These are phyloP conservation scores for Arthrobotrys megalospora DNA, from an alignment of 2,329 filamentous ascomycete genomes.

Conservation along the genomic window DNA sequence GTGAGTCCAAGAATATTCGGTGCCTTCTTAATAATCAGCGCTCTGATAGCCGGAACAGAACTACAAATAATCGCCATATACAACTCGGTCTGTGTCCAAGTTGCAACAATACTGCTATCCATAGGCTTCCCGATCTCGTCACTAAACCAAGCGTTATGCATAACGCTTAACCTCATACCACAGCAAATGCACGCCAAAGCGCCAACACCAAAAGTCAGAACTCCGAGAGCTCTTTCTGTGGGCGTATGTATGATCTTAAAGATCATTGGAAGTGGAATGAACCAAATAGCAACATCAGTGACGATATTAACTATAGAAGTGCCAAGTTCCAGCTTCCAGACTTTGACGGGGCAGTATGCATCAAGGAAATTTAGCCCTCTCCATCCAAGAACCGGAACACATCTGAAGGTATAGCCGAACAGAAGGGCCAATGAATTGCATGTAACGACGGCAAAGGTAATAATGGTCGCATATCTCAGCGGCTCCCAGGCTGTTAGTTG, in stretches of 20 bases:
- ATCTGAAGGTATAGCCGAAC: slow-evolving; percentile 25
- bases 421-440: slow-evolving; percentile 28
- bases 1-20: slow-evolving; percentile 30
- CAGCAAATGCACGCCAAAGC: slow-evolving; percentile 36
- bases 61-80: slow-evolving; percentile 41
- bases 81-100: slow-evolving; percentile 36
- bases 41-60: slow-evolving; percentile 30
- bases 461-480: slow-evolving; percentile 17
- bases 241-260: slow-evolving; percentile 22
- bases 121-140: slow-evolving; percentile 21
- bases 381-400: slow-evolving; percentile 17
- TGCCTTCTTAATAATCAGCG: slow-evolving; percentile 30
- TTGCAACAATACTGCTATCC: slow-evolving; percentile 37
- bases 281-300: slow-evolving; percentile 34
- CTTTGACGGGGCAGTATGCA: slow-evolving; percentile 6
- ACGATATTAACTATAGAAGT: slow-evolving; percentile 14
- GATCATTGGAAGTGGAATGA: slow-evolving; percentile 37
- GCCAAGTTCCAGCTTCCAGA: neutral
- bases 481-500: slow-evolving; percentile 20
- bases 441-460: slow-evolving; percentile 13
- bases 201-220: slow-evolving; percentile 36
- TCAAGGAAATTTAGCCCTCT: slow-evolving; percentile 18
- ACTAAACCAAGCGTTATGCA: slow-evolving; percentile 18
- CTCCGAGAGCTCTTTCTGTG: slow-evolving; percentile 15
- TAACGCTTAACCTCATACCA: slow-evolving; percentile 29